A percentile compares a stretch with the other conserved stretches of the same genome.
Evolutionary conservation across 2,329 filamentous ascomycete genomes (phyloP).

Genomic region (Alternaria infectoria): DNA sequence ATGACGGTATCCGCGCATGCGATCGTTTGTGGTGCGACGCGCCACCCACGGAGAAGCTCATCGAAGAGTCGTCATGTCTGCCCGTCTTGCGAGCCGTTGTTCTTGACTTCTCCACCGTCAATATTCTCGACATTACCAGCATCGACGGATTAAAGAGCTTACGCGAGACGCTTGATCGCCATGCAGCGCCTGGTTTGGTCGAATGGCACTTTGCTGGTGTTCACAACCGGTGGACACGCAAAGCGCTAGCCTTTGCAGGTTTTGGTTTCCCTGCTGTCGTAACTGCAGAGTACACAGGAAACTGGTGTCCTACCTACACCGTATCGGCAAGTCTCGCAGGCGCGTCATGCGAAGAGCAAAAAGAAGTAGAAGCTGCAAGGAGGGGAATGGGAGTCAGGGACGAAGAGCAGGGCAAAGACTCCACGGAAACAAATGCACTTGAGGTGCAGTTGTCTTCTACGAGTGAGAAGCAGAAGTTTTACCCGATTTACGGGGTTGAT

Average conservation of each 20-base stretch:
- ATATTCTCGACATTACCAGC: conserved; percentile 63
- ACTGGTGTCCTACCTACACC: conserved; percentile 34
- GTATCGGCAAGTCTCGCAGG: conserved; percentile 21
- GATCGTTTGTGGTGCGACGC: conserved; percentile 64
- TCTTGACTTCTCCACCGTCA: conserved; percentile 63
- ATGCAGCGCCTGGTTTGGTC: conserved; percentile 50
- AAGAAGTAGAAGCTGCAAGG: conserved; percentile 8
- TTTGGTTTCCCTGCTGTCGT: conserved; percentile 55
- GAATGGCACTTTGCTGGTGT: conserved; percentile 59
- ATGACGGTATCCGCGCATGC: conserved; percentile 26
- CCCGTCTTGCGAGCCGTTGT: conserved; percentile 62
- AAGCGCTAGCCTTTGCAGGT: conserved; percentile 61
- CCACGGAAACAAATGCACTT: neutral
- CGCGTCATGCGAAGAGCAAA: conserved; percentile 23
- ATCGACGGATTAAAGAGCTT: conserved; percentile 63
- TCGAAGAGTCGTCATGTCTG: conserved; percentile 27
- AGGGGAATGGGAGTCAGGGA: conserved; percentile 3
- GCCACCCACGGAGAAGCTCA: conserved; percentile 40
- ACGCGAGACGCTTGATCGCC: conserved; percentile 60
- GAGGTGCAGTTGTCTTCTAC: neutral
- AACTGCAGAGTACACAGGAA: conserved; percentile 8
- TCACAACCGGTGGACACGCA: conserved; percentile 62
- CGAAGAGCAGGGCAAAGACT: conserved; percentile 11
- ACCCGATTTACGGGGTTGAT: conserved; percentile 29
- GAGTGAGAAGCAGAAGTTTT: neutral